Base-by-base conservation (phyloP, 495 filamentous ascomycete species). In the Xylaria cubensis region DNA sequence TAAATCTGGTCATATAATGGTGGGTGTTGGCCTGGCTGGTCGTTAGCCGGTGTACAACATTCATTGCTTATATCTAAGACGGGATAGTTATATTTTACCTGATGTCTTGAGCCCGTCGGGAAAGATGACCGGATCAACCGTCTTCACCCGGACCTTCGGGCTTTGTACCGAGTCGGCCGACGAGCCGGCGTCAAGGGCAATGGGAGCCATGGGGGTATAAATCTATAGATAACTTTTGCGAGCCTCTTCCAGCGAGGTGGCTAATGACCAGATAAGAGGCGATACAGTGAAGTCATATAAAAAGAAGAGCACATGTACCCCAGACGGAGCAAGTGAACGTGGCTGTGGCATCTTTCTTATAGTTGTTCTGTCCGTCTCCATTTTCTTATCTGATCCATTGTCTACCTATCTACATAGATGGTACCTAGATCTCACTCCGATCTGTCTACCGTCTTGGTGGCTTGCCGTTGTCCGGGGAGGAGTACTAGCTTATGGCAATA, bases 1-100 rank as follows among this genome's bases (percentile, higher is more conserved):
- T 82, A 84, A 15, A 97, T 80, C 51, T 85, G 77, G 26, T 90
- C 84, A 78, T 90, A 92, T 10, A 93, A 78, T 3, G 94, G 94
- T 4, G 90, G 86, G 70, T 94, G 92, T 80, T 97, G 94, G 56
- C 94, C 94, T 79, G 67, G 9, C 26, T 58, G 32, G 15, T 59
- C 29, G 69, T 79, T 46, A 79, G 73, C 39, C 10, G 15, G 13
- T 15, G 21, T 10, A 50, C 13, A 12, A 15, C 15, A 26, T 7
- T 15, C 19, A 36, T 62, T 58, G 2, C 21, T 36, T 34, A 17
- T n/a, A 13, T 32, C 7, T 29, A 7, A 21, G 51, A 50, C 12
- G 6, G 15, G 48, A 50, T 53, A 19, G 8, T 61, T 72, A 59
- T 71, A 26, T 69, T 21, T 39, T 71, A 79, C 77, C 77, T 75